Conservation (phyloP, 2,329 filamentous ascomycete genomes). For the Pseudogymnoascus destructans region DNA sequence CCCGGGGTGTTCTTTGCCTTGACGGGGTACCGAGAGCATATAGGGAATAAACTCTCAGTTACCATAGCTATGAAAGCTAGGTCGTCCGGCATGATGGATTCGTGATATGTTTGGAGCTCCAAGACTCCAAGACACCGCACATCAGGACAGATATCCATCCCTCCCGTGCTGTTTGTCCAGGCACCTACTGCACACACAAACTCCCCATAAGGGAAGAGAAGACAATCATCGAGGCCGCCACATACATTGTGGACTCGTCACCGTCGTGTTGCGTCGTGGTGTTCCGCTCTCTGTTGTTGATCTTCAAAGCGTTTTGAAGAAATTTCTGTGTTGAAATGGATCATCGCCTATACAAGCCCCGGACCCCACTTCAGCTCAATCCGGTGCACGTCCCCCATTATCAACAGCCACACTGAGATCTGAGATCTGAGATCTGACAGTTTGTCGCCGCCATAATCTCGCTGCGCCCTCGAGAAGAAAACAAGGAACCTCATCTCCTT, state of each 20-base stretch:
- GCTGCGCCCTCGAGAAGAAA: slow-evolving; percentile 6
- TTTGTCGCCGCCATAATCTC: slow-evolving; percentile 3
- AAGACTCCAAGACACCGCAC: background rate
- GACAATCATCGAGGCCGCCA: background rate
- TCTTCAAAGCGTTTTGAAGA: background rate
- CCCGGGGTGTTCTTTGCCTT: slow-evolving; percentile 61
- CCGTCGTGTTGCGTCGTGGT: slow-evolving; percentile 3
- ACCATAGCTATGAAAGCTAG: slow-evolving; percentile 30
- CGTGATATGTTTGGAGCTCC: background rate
- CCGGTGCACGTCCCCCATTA: slow-evolving; percentile 5
- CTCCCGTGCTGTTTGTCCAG: background rate
- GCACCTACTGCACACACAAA: background rate
- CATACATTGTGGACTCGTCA: background rate
- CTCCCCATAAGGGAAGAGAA: background rate
- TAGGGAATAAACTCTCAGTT: slow-evolving; percentile 46
- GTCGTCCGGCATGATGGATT: slow-evolving; percentile 18
- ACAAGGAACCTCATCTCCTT: background rate
- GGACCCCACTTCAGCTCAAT: slow-evolving; percentile 4
- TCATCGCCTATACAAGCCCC: background rate
- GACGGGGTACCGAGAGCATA: slow-evolving; percentile 76
- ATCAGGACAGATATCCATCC: slow-evolving; percentile 4
- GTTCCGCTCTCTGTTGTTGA: background rate
- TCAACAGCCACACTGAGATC: slow-evolving; percentile 1
- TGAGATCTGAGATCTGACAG: slow-evolving; percentile 4
- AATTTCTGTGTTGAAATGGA: slow-evolving; percentile 5